Evolutionary conservation across 192 early-diverging fungal genomes (phyloP).

Genomic region (Podila horticola): DNA sequence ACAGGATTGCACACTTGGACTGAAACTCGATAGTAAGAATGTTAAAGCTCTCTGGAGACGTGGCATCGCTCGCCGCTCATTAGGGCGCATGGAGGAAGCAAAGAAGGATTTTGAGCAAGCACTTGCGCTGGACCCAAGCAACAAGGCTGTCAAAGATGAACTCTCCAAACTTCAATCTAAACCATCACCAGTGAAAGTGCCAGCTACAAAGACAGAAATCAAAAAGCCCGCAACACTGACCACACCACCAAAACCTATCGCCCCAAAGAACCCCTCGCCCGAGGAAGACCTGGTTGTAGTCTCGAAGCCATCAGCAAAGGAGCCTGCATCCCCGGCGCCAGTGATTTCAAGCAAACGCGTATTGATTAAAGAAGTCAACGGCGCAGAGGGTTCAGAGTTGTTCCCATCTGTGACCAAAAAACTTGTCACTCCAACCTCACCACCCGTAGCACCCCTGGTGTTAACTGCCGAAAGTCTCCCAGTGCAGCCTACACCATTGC

Average conservation of each 20-base stretch:
- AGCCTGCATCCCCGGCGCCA: not conserved
- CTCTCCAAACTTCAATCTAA: constrained; percentile 48
- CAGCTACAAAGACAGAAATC: not conserved
- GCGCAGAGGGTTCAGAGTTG: constrained; percentile 28
- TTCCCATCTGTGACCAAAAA: constrained; percentile 4
- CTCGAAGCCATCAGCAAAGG: not conserved
- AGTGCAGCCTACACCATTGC: not conserved
- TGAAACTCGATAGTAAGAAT: constrained; percentile 72
- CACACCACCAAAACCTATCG: not conserved
- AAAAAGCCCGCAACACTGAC: not conserved
- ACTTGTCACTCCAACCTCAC: not conserved
- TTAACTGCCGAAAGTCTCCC: not conserved
- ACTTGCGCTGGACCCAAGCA: constrained; percentile 72
- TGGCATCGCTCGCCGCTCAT: constrained; percentile 67
- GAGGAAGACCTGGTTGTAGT: not conserved
- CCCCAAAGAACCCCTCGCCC: not conserved
- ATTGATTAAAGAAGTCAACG: constrained; percentile 64
- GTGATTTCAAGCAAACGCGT: constrained; percentile 58
- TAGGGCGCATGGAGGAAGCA: constrained; percentile 64
- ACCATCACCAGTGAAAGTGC: not conserved
- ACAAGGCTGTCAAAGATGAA: constrained; percentile 72
- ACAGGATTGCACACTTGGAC: constrained; percentile 68
- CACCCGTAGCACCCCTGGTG: not conserved
- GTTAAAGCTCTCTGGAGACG: constrained; percentile 85
- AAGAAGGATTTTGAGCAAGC: constrained; percentile 72